phyloP scores from a whole-genome alignment of 2,329 filamentous ascomycete species.

The Aspergillus japonicus region DNA sequence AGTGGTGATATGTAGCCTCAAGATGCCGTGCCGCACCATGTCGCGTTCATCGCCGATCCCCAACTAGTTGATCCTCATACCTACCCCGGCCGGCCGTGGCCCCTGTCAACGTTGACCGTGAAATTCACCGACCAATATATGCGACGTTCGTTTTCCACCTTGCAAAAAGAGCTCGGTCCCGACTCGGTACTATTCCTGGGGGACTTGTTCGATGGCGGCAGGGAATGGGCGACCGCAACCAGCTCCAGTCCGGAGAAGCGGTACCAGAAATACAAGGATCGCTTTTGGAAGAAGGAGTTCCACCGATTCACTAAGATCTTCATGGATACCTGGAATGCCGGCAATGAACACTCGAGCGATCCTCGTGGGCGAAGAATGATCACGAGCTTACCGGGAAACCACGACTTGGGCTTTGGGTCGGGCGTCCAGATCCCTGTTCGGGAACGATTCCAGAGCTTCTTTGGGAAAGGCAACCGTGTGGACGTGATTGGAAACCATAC shows the following conservation, averaged over 20 bases:
- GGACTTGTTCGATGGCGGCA: conserved; percentile 90
- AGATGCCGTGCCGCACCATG: conserved; percentile 75
- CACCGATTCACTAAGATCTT: conserved; percentile 83
- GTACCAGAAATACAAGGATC: conserved; percentile 72
- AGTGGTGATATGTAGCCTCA: conserved; percentile 57
- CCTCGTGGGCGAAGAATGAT: conserved; percentile 74
- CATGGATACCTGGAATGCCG: conserved; percentile 65
- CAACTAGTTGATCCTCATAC: conserved; percentile 92
- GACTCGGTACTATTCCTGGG: conserved; percentile 89
- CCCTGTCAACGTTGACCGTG: conserved; percentile 64
- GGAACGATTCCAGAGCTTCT: conserved; percentile 80
- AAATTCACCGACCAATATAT: conserved; percentile 88
- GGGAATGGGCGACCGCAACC: conserved; percentile 81
- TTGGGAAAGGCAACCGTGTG: conserved; percentile 86
- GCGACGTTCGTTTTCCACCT: conserved; percentile 72
- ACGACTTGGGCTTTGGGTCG: conserved; percentile 87
- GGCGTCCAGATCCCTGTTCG: conserved; percentile 79
- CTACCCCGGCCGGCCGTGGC: conserved; percentile 82
- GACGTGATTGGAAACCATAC: conserved; percentile 94
- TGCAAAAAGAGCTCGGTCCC: conserved; percentile 74
- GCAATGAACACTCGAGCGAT: conserved; percentile 55
- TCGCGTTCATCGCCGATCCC: conserved; percentile 83
- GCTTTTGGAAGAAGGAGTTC: conserved; percentile 86
- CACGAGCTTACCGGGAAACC: conserved; percentile 85
- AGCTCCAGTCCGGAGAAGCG: conserved; percentile 63